These are phyloP conservation scores for Calamus simplicifolius DNA, from an alignment of 176 grass and related monocot genomes.

Conservation along the genomic window DNA sequence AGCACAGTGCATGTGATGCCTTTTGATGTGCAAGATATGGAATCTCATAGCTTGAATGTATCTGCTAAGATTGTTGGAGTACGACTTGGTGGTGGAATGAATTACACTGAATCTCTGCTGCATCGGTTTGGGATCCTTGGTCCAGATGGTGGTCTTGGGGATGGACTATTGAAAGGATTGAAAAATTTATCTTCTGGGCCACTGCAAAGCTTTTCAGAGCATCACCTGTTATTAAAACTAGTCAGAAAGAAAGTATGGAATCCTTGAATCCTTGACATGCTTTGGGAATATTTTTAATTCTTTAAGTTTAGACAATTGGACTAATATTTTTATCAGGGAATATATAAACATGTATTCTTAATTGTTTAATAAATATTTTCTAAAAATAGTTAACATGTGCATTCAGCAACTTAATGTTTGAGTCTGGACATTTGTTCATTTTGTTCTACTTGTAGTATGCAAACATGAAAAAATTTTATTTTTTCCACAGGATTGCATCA, in stretches of 20 bases:
- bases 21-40: slow-evolving; percentile 77
- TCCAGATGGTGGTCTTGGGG: slow-evolving; percentile 82
- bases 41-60: slow-evolving; percentile 90
- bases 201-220: slow-evolving; percentile 79
- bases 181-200: slow-evolving; percentile 94
- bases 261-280: too few species aligned
- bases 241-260: slow-evolving; percentile 26
- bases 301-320: too few species aligned
- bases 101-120: slow-evolving; percentile 83
- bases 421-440: too few species aligned
- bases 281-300: too few species aligned
- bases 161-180: slow-evolving; percentile 83
- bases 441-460: too few species aligned
- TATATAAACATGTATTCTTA: too few species aligned
- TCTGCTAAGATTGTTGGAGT: slow-evolving; percentile 77
- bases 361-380: too few species aligned
- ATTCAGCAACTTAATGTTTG: too few species aligned
- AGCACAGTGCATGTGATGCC: slow-evolving; percentile 85
- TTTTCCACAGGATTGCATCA: too few species aligned
- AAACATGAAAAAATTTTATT: too few species aligned
- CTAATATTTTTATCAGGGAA: too few species aligned
- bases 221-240: slow-evolving; percentile 39
- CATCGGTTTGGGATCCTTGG: slow-evolving; percentile 85
- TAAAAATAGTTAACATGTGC: too few species aligned
- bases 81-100: slow-evolving; percentile 86